phyloP scores from a whole-genome alignment of 306 rosid genomes.

The Inga laurina region DNA sequence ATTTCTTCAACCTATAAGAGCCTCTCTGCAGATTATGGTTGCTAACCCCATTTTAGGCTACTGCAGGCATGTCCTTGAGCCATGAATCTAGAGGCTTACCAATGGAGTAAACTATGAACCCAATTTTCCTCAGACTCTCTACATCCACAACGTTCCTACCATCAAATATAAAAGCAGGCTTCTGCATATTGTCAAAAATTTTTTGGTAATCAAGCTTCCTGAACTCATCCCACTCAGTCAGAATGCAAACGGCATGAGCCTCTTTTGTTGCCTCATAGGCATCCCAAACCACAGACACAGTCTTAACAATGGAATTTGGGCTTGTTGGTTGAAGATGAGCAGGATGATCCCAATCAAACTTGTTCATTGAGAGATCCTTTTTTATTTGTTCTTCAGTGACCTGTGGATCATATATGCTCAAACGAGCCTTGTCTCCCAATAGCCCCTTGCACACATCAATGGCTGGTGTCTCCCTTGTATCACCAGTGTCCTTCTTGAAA shows the following conservation, averaged over 20 bases:
- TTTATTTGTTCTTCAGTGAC: conserved; percentile 69
- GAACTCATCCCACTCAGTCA: conserved; percentile 89
- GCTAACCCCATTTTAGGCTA: conserved; percentile 43
- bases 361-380: conserved; percentile 76
- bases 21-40: not conserved
- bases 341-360: conserved; percentile 84
- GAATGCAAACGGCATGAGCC: conserved; percentile 66
- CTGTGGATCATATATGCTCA: conserved; percentile 80
- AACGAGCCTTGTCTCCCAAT: conserved; percentile 66
- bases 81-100: conserved; percentile 82
- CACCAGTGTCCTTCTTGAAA: conserved; percentile 88
- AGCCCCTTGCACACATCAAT: conserved; percentile 83
- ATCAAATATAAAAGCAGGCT: conserved; percentile 79
- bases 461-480: conserved; percentile 86
- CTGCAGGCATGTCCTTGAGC: conserved; percentile 90
- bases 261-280: conserved; percentile 76
- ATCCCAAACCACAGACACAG: conserved; percentile 67
- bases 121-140: conserved; percentile 62
- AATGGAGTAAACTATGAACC: conserved; percentile 73
- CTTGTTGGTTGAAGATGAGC: conserved; percentile 73
- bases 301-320: conserved; percentile 53
- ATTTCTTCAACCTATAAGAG: not conserved
- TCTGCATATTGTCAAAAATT: conserved; percentile 69
- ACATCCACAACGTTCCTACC: conserved; percentile 69
- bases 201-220: conserved; percentile 60